Evolutionary conservation across 345 rosid species (phyloP), one percentile per base, ranked within the genome.

Genomic region (Lumnitzera racemosa): DNA sequence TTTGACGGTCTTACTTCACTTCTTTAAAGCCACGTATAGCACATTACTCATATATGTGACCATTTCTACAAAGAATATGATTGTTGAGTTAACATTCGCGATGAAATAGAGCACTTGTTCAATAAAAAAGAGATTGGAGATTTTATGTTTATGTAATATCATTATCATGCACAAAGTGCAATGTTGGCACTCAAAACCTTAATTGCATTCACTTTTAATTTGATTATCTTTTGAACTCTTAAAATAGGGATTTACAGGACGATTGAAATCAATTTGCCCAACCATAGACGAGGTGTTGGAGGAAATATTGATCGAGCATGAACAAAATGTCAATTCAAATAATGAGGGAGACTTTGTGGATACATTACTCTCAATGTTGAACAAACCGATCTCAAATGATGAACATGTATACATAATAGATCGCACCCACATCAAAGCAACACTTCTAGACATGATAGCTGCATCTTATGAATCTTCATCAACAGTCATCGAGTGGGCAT

Each of bases 401-500:
- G 46, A 56, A 13, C n/a, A 24, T 5, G 31, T 3, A 0, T 46
- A 53, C 11, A 17, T 24, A 5, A 23, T 56, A 36, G 63, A 61
- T 43, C 47, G 66, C 61, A 16, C 61, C 7, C 50, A 69, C 12
- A 53, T 77, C 17, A 73, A 77, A 36, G 70, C 75, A 12, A 25
- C 73, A 7, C 25, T 75, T 17, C 61, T 67, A 14, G 81, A 77
- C 68, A 64, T 73, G 55, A 56, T 70, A 5, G 51, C 47, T 13
- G 73, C 53, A 0, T 53, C 71, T 11, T 16, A 67, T 0, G 78
- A 73, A 3, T 61, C 76, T 15, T 54, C 71, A 1, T 12, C 71
- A 0, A 12, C 60, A 0, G 41, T 57, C 0, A 54, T 70, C 1
- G 81, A 70, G 15, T 77, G 81, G 81, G 68, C 55, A 13, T 20